A percentile compares a stretch with the other conserved stretches of the same genome.
Conservation (phyloP, 495 filamentous ascomycete genomes). For the Neurospora sp. region DNA sequence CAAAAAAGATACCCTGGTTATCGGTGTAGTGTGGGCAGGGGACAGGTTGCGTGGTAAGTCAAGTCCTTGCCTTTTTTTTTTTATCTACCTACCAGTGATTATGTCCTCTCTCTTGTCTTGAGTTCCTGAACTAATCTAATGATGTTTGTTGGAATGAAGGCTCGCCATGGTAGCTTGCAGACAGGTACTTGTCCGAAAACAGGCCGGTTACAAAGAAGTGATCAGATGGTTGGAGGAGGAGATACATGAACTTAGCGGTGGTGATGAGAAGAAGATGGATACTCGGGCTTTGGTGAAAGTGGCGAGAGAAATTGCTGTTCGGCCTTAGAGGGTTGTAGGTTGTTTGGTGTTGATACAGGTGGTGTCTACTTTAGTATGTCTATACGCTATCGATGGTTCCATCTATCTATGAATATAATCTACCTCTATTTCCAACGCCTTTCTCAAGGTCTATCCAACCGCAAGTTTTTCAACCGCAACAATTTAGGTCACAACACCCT, state of each 20-base stretch:
- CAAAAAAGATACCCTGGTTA: conserved; percentile 40
- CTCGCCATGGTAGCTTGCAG: conserved; percentile 51
- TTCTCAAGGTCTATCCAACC: neutral
- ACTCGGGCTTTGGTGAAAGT: conserved; percentile 5
- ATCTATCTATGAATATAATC: neutral
- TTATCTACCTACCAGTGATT: no score
- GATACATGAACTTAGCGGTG: conserved; percentile 14
- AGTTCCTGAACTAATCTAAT: no score
- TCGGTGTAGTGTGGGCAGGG: conserved; percentile 44
- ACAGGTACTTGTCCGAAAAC: conserved; percentile 54
- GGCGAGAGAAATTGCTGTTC: neutral
- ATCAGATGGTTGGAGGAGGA: conserved; percentile 52
- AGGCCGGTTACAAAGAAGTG: conserved; percentile 51
- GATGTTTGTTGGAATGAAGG: no score
- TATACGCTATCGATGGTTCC: neutral
- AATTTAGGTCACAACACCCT: neutral
- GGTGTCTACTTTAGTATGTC: neutral
- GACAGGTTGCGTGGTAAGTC: conserved; percentile 56
- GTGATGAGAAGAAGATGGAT: conserved; percentile 8
- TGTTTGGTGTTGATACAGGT: neutral
- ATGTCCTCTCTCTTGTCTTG: no score
- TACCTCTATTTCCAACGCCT: neutral
- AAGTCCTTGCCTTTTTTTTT: no score
- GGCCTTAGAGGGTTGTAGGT: neutral
- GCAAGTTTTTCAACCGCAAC: neutral